Evolutionary conservation across 495 filamentous ascomycete genomes (phyloP).

Genomic region (Aspergillus leporis): DNA sequence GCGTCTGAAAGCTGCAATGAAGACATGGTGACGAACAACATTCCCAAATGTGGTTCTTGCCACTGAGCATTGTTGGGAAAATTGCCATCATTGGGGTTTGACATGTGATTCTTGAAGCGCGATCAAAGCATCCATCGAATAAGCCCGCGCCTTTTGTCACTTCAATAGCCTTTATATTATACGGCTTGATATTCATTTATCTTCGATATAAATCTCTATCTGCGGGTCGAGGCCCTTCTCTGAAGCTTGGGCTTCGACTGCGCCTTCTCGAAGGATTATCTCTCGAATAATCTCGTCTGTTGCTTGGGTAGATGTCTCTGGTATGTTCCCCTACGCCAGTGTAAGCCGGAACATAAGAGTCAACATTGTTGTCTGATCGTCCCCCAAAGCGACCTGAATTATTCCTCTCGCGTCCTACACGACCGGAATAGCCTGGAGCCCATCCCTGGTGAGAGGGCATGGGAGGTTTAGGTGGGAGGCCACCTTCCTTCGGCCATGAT

Average conservation of each 20-base stretch:
- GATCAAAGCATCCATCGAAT: not conserved
- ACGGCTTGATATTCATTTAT: constrained; percentile 6
- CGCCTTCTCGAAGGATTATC: constrained; percentile 36
- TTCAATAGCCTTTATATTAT: not conserved
- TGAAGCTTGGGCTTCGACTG: constrained; percentile 40
- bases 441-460: constrained; percentile 32
- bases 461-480: constrained; percentile 45
- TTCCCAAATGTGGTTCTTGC: not conserved
- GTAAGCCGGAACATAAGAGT: constrained; percentile 46
- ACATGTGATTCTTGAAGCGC: not conserved
- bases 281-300: constrained; percentile 34
- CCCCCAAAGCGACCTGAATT: constrained; percentile 26
- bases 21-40: not conserved
- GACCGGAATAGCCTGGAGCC: constrained; percentile 26
- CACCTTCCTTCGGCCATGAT: constrained; percentile 32
- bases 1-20: not conserved
- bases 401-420: constrained; percentile 34
- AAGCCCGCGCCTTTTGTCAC: not conserved
- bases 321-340: constrained; percentile 25
- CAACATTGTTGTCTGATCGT: constrained; percentile 33
- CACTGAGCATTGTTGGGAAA: not conserved
- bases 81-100: not conserved
- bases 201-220: constrained; percentile 18
- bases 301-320: constrained; percentile 22
- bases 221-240: constrained; percentile 24